A percentile compares a stretch with the other conserved stretches of the same genome.
Evolutionary conservation across 2,329 filamentous ascomycete species (phyloP).

Genomic region (Myriangium duriaei): DNA sequence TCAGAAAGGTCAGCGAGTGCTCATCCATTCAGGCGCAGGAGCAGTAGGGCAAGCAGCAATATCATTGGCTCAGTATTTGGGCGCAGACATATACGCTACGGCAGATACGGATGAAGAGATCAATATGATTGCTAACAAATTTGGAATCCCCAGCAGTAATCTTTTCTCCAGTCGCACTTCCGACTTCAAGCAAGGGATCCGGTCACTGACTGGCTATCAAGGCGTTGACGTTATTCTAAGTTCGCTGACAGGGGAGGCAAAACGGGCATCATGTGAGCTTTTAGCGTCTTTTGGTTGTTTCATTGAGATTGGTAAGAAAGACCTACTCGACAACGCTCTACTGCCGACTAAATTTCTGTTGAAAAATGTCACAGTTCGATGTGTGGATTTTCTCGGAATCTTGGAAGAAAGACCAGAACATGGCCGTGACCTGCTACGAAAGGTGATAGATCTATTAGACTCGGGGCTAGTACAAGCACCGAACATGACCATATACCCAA

Average conservation of each 20-base stretch:
- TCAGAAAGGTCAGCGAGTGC: constrained; percentile 22
- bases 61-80: constrained; percentile 16
- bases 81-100: constrained; percentile 21
- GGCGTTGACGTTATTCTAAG: constrained; percentile 28
- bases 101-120: constrained; percentile 20
- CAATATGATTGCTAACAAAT: constrained; percentile 16
- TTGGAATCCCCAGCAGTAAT: constrained; percentile 19
- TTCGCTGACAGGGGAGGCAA: constrained; percentile 17
- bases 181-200: constrained; percentile 19
- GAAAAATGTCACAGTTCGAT: constrained; percentile 10
- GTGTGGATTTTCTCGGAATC: constrained; percentile 4
- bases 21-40: constrained; percentile 23
- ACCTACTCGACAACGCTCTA: constrained; percentile 13
- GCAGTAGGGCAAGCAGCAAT: constrained; percentile 23
- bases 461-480: constrained; percentile 13
- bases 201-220: constrained; percentile 16
- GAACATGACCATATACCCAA: constrained; percentile 10
- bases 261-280: constrained; percentile 17
- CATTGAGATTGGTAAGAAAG: constrained; percentile 18
- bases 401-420: not conserved
- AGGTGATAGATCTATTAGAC: constrained; percentile 14
- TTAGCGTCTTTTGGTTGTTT: constrained; percentile 22
- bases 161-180: constrained; percentile 22
- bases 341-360: constrained; percentile 13
- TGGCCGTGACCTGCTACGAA: constrained; percentile 1